Evolutionary conservation across 2,329 filamentous ascomycete species (phyloP).

Genomic region (Verticillium klebahnii): DNA sequence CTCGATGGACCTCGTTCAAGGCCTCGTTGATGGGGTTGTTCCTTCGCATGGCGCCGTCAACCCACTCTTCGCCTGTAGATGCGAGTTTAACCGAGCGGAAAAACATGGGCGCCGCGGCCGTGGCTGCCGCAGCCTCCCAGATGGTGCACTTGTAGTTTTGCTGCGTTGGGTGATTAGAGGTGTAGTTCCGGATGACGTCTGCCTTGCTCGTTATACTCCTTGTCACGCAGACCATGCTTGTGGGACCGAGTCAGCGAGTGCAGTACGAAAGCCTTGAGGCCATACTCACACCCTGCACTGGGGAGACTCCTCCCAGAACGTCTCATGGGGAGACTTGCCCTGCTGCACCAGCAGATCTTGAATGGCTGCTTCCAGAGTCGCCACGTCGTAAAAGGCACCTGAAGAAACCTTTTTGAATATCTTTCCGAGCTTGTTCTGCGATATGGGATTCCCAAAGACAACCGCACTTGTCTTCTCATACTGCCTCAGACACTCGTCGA

Average conservation of each 20-base stretch:
- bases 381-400: background rate
- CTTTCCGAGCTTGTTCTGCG: background rate
- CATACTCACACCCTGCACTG: background rate
- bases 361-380: background rate
- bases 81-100: background rate
- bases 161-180: background rate
- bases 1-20: background rate
- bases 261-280: background rate
- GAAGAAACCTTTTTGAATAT: background rate
- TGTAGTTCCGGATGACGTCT: background rate
- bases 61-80: background rate
- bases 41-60: background rate
- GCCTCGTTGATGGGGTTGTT: background rate
- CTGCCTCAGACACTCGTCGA: background rate
- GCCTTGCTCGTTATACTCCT: background rate
- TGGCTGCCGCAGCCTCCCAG: background rate
- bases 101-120: background rate
- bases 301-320: background rate
- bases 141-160: background rate
- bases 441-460: background rate
- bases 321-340: background rate
- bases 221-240: background rate
- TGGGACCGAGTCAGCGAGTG: background rate
- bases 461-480: background rate
- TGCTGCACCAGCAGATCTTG: background rate